Evolutionary conservation across 768 basidiomycete genomes (phyloP), one percentile per base, ranked within the genome.

Genomic region (Pholiota microspora): DNA sequence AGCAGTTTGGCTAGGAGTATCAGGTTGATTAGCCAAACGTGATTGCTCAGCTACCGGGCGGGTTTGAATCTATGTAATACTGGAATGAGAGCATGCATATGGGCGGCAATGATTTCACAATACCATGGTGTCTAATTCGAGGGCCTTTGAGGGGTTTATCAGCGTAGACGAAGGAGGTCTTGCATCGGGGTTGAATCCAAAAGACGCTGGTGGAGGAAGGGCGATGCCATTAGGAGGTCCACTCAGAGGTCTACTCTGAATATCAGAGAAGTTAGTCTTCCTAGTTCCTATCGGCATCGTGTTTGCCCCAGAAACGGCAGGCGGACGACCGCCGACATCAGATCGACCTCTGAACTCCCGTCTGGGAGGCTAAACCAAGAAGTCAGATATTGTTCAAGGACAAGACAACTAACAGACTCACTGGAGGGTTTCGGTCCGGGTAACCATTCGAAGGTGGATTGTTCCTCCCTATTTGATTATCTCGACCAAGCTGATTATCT

Each of bases 281-380:
- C 66, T 66, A 46, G 45, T 64, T 12, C 71, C 71, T 16, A 76
- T 72, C 0, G 74, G 75, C n/a, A 73, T 64, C 35, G 64, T 72
- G 51, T 77, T 76, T 0, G 72, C 67, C 2, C 72, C 72, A 47
- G 72, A 72, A 8, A 63, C 46, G 45, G 56, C 56, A 24, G 53
- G 53, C 5, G 57, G 38, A 16, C 67, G 64, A 7, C 54, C 32
- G 28, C 53, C 54, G 32, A 69, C 69, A 18, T 57, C 61, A 1
- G 55, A 45, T 23, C 68, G 66, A n/a, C 61, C 57, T 38, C 65
- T 61, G 25, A 51, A 56, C 0, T 70, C 68, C 27, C 65, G 63
- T 23, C 68, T 45, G 3, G 51, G 38, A 29, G 57, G 38, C 60
- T 59, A 23, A 34, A 45, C 3, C 16, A 15, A 2, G 5, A 13